Conservation (phyloP, 768 basidiomycete species). For the Kwoniella dejecticola region DNA sequence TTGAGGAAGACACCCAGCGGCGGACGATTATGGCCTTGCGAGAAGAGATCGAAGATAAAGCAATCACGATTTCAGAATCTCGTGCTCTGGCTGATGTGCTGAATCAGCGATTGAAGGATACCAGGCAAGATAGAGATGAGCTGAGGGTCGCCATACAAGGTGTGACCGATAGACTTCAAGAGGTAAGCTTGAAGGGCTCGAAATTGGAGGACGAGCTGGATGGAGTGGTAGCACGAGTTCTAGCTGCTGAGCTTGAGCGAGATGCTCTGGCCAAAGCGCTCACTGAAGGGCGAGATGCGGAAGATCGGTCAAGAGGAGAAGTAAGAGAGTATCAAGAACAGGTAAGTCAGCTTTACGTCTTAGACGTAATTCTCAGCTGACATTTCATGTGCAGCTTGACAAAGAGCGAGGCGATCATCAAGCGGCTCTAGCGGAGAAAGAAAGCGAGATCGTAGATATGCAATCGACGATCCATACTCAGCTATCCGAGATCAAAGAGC, state of each 20-base stretch:
- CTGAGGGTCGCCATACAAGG: not conserved
- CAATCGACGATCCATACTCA: slow-evolving; percentile 9
- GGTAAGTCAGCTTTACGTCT: slow-evolving; percentile 2
- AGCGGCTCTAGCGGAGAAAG: not conserved
- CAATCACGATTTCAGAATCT: not conserved
- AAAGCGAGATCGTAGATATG: not conserved
- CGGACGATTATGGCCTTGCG: not conserved
- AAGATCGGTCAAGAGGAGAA: slow-evolving; percentile 1
- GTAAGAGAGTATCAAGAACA: slow-evolving; percentile 3
- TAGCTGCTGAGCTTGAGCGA: slow-evolving; percentile 20
- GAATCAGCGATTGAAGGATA: slow-evolving; percentile 4
- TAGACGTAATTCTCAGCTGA: not conserved
- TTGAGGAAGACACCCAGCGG: not conserved
- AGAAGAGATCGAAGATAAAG: not conserved
- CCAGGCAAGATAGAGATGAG: slow-evolving; percentile 3
- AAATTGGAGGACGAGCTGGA: slow-evolving; percentile 4
- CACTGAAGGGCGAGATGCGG: not conserved
- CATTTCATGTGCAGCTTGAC: not conserved
- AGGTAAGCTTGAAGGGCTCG: not conserved
- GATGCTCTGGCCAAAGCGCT: slow-evolving; percentile 21
- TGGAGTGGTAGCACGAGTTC: slow-evolving; percentile 1
- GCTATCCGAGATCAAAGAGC: not conserved
- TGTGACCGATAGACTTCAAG: not conserved
- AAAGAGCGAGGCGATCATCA: slow-evolving; percentile 1
- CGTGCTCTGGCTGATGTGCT: slow-evolving; percentile 1